Conservation (phyloP, 2,329 filamentous ascomycete genomes). For the Pseudogymnoascus sp. region DNA sequence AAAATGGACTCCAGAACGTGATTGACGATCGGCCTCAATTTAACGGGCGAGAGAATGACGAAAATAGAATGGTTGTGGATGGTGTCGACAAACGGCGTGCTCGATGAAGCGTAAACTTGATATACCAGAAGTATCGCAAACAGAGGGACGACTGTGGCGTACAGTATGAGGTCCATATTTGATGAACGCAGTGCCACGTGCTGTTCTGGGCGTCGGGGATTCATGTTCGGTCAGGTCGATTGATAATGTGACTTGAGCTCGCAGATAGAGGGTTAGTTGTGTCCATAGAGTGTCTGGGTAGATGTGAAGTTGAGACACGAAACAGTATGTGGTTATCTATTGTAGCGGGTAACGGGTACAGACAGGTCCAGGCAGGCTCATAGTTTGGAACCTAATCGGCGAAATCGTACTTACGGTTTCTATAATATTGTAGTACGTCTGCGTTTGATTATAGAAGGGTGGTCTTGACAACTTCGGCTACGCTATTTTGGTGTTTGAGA, state of each 20-base stretch:
- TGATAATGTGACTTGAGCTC: background rate
- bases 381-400: background rate
- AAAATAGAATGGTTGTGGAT: background rate
- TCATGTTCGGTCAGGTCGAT: background rate
- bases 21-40: background rate
- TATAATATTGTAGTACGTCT: background rate
- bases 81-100: background rate
- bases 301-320: background rate
- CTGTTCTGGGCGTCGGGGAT: background rate
- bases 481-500: background rate
- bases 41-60: background rate
- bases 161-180: background rate
- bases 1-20: background rate
- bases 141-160: background rate
- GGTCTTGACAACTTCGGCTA: background rate
- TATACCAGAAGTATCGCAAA: background rate
- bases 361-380: background rate
- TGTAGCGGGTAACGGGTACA: background rate
- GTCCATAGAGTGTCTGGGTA: background rate
- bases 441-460: background rate
- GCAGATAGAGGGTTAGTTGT: background rate
- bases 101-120: background rate
- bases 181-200: background rate
- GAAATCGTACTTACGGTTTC: background rate
- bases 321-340: background rate